Evolutionary conservation across 768 basidiomycete genomes (phyloP).

Genomic region (Lactarius vividus): DNA sequence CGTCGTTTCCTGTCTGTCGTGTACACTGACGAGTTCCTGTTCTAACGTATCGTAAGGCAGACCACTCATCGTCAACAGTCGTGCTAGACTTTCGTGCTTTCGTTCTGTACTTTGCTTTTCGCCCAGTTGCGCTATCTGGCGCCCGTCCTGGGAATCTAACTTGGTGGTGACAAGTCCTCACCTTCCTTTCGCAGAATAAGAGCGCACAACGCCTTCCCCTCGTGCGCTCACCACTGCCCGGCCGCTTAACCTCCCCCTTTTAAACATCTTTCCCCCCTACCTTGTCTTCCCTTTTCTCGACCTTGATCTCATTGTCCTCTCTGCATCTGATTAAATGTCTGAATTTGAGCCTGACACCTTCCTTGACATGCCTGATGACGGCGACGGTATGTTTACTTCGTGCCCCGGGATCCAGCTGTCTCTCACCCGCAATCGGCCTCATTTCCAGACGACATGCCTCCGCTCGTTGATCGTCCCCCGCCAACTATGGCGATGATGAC

Average conservation of each 20-base stretch:
- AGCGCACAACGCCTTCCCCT: conserved; percentile 23
- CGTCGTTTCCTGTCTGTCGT: background rate
- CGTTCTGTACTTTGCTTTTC: background rate
- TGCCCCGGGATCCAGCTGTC: background rate
- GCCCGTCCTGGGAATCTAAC: conserved; percentile 19
- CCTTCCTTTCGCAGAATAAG: conserved; percentile 23
- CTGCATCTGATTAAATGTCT: conserved; percentile 7
- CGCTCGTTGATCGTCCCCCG: conserved; percentile 49
- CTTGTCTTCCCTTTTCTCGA: conserved; percentile 7
- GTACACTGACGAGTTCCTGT: background rate
- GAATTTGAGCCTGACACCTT: conserved; percentile 14
- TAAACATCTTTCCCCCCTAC: conserved; percentile 8
- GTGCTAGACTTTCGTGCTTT: background rate
- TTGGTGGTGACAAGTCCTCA: conserved; percentile 23
- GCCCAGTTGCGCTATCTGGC: background rate
- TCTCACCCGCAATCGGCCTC: background rate
- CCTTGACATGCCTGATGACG: conserved; percentile 20
- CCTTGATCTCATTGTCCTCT: background rate
- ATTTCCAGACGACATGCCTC: conserved; percentile 37
- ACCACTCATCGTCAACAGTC: background rate
- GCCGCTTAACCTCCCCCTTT: conserved; percentile 26
- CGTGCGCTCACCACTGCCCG: conserved; percentile 13
- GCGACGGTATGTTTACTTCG: conserved; percentile 16
- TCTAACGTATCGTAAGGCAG: background rate
- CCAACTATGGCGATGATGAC: conserved; percentile 48